Evolutionary conservation across 2,329 filamentous ascomycete genomes (phyloP), one percentile per base, ranked within the genome.

Genomic region (Alternaria ethzedia): DNA sequence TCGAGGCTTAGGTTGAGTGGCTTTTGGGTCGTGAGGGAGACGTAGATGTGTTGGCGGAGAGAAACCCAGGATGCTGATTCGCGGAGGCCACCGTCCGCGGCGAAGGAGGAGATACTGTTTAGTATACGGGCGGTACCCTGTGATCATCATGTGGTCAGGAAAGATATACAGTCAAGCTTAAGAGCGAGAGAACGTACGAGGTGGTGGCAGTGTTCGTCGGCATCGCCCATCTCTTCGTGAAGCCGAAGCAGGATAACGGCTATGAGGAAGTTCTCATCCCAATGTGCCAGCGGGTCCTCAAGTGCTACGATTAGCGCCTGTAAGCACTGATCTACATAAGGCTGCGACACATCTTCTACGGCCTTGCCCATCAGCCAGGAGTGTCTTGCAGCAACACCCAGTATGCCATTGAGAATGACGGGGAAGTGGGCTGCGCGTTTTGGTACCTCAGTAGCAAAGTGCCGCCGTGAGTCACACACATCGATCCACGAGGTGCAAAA

Each of bases 181-280:
- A 26, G 13, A 2, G 30, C 28, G 26, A 32, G 7, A 20, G 7
- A 32, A 17, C 45, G 23, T 51, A 51, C 81, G 28, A 79, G 75
- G 13, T 82, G 78, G 55, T 83, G 79, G 45, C 76, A 80, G 15
- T 78, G 74, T 17, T 80, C 74, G 57, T 83, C 81, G 4, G 73
- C 69, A 32, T 79, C 76, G 23, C 78, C 77, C 76, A 79, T 79
- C 59, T 86, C 84, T 68, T 86, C 84, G 57, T 85, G 84, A 6
- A 85, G 76, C 0, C 84, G 80, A 20, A 85, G 71, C 6, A 86
- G 79, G 9, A 86, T 84, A 0, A 86, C 83, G 0, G 83, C 82
- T 1, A 83, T 79, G 0, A 86, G 73, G 3, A 85, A 79, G 15
- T 81, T 82, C 30, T 84, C 83, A 51, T 84, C 82, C 68, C 82